A percentile compares a stretch with the other conserved stretches of the same genome.
Evolutionary conservation across 2,329 filamentous ascomycete species (phyloP).

Genomic region (Diaporthe vexans): DNA sequence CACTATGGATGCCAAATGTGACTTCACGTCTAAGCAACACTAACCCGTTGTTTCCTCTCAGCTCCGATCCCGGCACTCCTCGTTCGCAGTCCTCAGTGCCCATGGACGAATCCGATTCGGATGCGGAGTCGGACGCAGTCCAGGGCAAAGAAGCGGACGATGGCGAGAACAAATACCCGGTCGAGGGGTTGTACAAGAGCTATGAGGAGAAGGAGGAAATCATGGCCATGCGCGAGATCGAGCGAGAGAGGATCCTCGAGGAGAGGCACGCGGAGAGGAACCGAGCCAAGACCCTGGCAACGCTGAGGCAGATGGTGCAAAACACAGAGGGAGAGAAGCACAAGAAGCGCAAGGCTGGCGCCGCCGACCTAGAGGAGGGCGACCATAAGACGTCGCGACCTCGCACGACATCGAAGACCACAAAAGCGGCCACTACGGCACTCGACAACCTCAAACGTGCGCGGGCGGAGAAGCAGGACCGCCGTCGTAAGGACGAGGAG

Average conservation of each 20-base stretch:
- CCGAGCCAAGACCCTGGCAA: slow-evolving; percentile 83
- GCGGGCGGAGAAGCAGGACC: slow-evolving; percentile 75
- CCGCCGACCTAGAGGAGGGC: slow-evolving; percentile 83
- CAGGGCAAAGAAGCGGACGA: slow-evolving; percentile 63
- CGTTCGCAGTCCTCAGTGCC: slow-evolving; percentile 85
- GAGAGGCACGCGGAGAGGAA: slow-evolving; percentile 86
- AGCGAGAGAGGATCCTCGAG: slow-evolving; percentile 88
- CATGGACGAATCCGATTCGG: slow-evolving; percentile 93
- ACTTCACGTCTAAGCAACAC: slow-evolving; percentile 23
- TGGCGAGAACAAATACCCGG: slow-evolving; percentile 79
- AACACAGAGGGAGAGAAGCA: slow-evolving; percentile 72
- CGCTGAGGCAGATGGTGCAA: slow-evolving; percentile 82
- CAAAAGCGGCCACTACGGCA: slow-evolving; percentile 52
- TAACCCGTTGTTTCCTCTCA: slow-evolving; percentile 39
- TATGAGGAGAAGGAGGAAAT: slow-evolving; percentile 83
- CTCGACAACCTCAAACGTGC: slow-evolving; percentile 79
- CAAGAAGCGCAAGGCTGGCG: slow-evolving; percentile 83
- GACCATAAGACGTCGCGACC: slow-evolving; percentile 81
- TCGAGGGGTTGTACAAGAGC: slow-evolving; percentile 88
- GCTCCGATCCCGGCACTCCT: slow-evolving; percentile 57
- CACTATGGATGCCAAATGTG: background rate
- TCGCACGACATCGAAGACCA: slow-evolving; percentile 69
- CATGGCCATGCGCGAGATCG: slow-evolving; percentile 88
- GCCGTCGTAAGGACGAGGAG: slow-evolving; percentile 73
- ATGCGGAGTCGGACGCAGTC: slow-evolving; percentile 68